phyloP scores from a whole-genome alignment of 2,329 filamentous ascomycete species.

The Epicoccum sorghinum region DNA sequence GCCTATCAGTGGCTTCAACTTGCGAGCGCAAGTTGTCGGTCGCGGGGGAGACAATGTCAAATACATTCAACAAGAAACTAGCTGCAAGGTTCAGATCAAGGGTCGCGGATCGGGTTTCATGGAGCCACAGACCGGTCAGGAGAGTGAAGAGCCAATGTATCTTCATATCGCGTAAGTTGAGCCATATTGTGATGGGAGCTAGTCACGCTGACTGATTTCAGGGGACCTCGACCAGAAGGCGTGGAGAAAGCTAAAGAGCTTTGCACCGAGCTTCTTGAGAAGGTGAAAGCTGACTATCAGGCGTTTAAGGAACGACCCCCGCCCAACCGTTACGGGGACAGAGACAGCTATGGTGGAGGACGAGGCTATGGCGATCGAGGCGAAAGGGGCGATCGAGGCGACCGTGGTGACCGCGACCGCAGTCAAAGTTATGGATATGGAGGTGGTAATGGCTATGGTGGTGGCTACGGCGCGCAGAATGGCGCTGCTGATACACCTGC shows the following conservation, averaged over 20 bases:
- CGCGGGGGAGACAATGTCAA: conserved; percentile 96
- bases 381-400: conserved; percentile 47
- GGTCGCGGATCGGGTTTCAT: conserved; percentile 93
- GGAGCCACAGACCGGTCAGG: conserved; percentile 82
- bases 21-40: conserved; percentile 94
- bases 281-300: conserved; percentile 89
- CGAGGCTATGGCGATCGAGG: conserved; percentile 49
- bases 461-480: conserved; percentile 42
- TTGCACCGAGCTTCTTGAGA: conserved; percentile 83
- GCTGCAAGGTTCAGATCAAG: conserved; percentile 97
- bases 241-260: conserved; percentile 87
- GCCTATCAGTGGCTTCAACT: conserved; percentile 90
- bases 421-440: conserved; percentile 50
- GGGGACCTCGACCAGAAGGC: conserved; percentile 84
- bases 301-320: conserved; percentile 76
- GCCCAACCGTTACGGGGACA: conserved; percentile 52
- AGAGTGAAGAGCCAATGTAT: conserved; percentile 97
- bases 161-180: conserved; percentile 83
- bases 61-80: conserved; percentile 94
- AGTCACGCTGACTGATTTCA: conserved; percentile 46
- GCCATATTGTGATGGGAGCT: neutral
- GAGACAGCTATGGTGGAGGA: conserved; percentile 46
- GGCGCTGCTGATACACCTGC: conserved; percentile 32
- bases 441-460: conserved; percentile 45
- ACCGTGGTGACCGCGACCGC: conserved; percentile 49